Base-by-base conservation (phyloP, 208 protist species). In the Trypanosoma theileri region DNA sequence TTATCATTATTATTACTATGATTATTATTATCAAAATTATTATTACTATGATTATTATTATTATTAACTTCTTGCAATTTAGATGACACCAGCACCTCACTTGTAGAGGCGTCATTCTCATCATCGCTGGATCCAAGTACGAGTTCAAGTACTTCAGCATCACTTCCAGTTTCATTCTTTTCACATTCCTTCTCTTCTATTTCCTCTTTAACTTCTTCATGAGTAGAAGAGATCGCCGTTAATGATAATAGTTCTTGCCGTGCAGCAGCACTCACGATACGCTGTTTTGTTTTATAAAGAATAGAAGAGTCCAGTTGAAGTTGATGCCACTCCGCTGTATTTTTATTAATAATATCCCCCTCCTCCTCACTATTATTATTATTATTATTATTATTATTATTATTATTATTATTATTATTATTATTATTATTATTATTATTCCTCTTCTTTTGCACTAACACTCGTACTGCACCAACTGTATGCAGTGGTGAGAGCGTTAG, bases 71-170 rank as follows among this genome's bases (percentile, higher is more conserved):
- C 31, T 45, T 26, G 31, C 8, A 17, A 45, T 17, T 3, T 14
- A 35, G 16, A 11, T 16, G 11, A 54, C 21, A 44, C 24, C 21
- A 31, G 13, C 0, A 0, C 22, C n/a, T 51, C 21, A 24, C 17
- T 48, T 48, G 10, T 48, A 48, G 13, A 14, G 16, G 10, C 11
- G 3, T 59, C 52, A 16, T 42, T 41, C 0, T 48, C 22, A 28
- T 52, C 50, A 28, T 53, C 52, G 35, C 68, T 56, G 17, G 61
- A 59, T 3, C 24, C 55, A 59, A 75, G 50, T 2, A 64, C 56
- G 22, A 75, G 54, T 24, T 69, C 69, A 57, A 72, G 66, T 45
- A 72, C 66, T 16, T 65, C 66, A 12, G 52, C 56, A 11, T 51
- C 59, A 6, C 11, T 41, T 12, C 11, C 40, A 22, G 28, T 48